Evolutionary conservation across 2,329 filamentous ascomycete species (phyloP).

Genomic region (Metarhizium brunneum): DNA sequence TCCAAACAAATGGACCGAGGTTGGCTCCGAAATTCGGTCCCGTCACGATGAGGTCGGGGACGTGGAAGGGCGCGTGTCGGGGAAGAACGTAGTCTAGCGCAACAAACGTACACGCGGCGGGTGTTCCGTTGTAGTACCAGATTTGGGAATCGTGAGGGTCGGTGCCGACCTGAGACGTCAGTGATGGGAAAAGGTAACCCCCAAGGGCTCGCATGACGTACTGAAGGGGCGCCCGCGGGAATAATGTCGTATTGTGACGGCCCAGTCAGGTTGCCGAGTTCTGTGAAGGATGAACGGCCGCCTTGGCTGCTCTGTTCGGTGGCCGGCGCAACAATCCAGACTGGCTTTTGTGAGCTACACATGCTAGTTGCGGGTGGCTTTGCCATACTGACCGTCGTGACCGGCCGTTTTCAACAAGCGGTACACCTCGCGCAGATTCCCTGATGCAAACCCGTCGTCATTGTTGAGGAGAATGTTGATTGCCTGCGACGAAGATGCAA

Average conservation of each 20-base stretch:
- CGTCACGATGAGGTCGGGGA: slow-evolving; percentile 42
- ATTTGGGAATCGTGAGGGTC: slow-evolving; percentile 44
- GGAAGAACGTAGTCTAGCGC: slow-evolving; percentile 48
- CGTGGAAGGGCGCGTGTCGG: slow-evolving; percentile 33
- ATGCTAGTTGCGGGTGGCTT: neutral
- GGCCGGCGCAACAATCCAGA: slow-evolving; percentile 21
- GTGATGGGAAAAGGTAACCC: neutral
- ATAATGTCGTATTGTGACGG: slow-evolving; percentile 19
- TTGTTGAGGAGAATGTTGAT: slow-evolving; percentile 22
- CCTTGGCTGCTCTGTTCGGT: slow-evolving; percentile 21
- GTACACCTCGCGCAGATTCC: slow-evolving; percentile 19
- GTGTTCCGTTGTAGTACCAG: slow-evolving; percentile 53
- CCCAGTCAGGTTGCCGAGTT: slow-evolving; percentile 16
- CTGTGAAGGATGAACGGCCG: slow-evolving; percentile 18
- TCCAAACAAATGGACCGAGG: slow-evolving; percentile 44
- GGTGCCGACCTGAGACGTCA: slow-evolving; percentile 26
- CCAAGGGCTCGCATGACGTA: slow-evolving; percentile 4
- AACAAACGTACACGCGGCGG: slow-evolving; percentile 45
- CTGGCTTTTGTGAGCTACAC: slow-evolving; percentile 6
- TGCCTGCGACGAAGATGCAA: slow-evolving; percentile 11
- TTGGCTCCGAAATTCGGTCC: slow-evolving; percentile 49
- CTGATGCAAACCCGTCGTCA: slow-evolving; percentile 21
- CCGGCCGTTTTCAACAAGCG: slow-evolving; percentile 18
- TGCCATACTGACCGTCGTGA: slow-evolving; percentile 15
- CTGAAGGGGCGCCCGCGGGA: slow-evolving; percentile 18